phyloP scores from a whole-genome alignment of 345 rosid genomes.

The Citrus hindsii region DNA sequence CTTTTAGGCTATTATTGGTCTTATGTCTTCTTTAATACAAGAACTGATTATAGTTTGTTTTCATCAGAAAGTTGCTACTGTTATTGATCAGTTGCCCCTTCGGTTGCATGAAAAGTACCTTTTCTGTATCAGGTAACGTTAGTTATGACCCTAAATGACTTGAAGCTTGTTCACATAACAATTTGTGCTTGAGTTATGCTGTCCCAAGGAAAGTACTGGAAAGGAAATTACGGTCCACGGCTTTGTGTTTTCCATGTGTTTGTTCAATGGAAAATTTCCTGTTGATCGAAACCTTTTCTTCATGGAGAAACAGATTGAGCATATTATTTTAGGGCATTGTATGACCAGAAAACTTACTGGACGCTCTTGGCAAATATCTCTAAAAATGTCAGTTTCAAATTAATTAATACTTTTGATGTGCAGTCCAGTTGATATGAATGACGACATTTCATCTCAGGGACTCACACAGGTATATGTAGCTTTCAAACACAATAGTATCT shows the following conservation, averaged over 20 bases:
- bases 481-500: not conserved
- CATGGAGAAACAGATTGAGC: not conserved
- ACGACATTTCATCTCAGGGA: conserved; percentile 80
- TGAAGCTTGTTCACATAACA: not conserved
- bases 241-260: not conserved
- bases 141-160: conserved; percentile 3
- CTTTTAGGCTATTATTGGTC: not conserved
- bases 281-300: not conserved
- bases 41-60: conserved; percentile 11
- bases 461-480: conserved; percentile 55
- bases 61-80: conserved; percentile 67
- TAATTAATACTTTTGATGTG: conserved; percentile 20
- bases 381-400: conserved; percentile 7
- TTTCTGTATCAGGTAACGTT: conserved; percentile 69
- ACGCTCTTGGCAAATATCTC: not conserved
- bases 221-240: not conserved
- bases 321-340: not conserved
- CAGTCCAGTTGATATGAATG: conserved; percentile 83
- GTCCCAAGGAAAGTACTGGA: not conserved
- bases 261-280: not conserved
- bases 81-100: conserved; percentile 77
- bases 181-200: not conserved
- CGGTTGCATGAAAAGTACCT: conserved; percentile 74
- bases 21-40: not conserved
- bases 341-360: not conserved